Base-by-base conservation (phyloP, 164 flowering plant genomes). In the Tetrastigma voinierianum region DNA sequence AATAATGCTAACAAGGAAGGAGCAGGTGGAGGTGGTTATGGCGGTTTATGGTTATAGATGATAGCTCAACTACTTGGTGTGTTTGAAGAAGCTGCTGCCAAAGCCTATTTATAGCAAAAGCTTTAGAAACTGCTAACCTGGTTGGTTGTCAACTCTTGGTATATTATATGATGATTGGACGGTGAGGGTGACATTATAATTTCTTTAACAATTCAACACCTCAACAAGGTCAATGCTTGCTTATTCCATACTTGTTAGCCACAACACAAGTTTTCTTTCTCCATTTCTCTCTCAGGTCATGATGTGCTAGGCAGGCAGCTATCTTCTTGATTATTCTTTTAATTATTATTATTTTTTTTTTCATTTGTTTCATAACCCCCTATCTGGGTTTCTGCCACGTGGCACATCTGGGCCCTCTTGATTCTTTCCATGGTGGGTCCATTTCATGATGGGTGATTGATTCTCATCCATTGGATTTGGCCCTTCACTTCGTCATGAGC, bases 161-260 rank as follows among this genome's bases (percentile, higher is more conserved):
- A 57, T 43, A 47, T 66, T 18, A 53, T 20, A 5, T 23, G 46
- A 51, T 49, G 18, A 45, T 47, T 47, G 65, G 71, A 58, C 25
- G 76, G 67, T 65, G 21, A 59, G 66, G 82, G 80, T 70, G 77
- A 70, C 70, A 58, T 53, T n/a, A n/a, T n/a, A n/a, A n/a, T 2
- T 62, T 46, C 19, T 32, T 24, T 59, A 48, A 12, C 24, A 20
- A 40, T 46, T 18, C 15, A 68, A 47, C 3, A 14, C 48, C 51
- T 15, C 19, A 18, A 49, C 12, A 65, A 66, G 57, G 80, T 70
- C 78, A 78, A 78, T 63, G 71, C 48, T 68, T 61, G 24, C 20
- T 14, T 49, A 46, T 49, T 15, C 40, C 24, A 46, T 43, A 58
- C 19, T 54, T 58, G 57, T 64, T 18, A 54, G 51, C 66, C 68